Evolutionary conservation across 2,329 filamentous ascomycete genomes (phyloP).

Genomic region (Alternaria triticimaculans): DNA sequence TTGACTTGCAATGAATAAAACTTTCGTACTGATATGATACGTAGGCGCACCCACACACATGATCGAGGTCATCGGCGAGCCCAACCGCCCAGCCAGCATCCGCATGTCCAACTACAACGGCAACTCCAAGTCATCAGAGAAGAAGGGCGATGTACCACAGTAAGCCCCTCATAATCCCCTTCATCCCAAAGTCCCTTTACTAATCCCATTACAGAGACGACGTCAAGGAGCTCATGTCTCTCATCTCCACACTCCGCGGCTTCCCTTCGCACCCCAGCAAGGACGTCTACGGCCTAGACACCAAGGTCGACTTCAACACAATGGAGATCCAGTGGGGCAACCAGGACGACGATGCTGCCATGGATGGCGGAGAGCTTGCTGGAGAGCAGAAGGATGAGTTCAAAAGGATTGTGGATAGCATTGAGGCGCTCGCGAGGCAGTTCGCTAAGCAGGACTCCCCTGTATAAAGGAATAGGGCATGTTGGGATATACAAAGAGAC

Average conservation of each 20-base stretch:
- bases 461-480: conserved; percentile 21
- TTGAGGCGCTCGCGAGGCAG: conserved; percentile 50
- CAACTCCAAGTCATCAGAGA: conserved; percentile 43
- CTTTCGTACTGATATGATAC: conserved; percentile 15
- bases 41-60: conserved; percentile 31
- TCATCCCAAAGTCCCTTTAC: neutral
- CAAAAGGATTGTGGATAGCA: conserved; percentile 52
- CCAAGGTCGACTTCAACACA: conserved; percentile 51
- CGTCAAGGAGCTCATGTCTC: conserved; percentile 49
- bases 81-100: conserved; percentile 49
- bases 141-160: conserved; percentile 47
- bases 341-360: conserved; percentile 46
- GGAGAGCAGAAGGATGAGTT: conserved; percentile 53
- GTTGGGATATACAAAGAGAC: neutral
- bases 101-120: conserved; percentile 41
- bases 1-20: neutral
- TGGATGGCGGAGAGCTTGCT: conserved; percentile 42
- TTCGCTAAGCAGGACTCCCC: conserved; percentile 52
- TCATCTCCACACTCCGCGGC: conserved; percentile 49
- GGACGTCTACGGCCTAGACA: conserved; percentile 50
- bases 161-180: conserved; percentile 7
- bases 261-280: conserved; percentile 49
- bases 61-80: conserved; percentile 52
- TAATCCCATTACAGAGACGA: conserved; percentile 42
- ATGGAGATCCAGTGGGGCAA: conserved; percentile 54